Evolutionary conservation across 306 rosid species (phyloP).

Genomic region (Trifolium pratense): DNA sequence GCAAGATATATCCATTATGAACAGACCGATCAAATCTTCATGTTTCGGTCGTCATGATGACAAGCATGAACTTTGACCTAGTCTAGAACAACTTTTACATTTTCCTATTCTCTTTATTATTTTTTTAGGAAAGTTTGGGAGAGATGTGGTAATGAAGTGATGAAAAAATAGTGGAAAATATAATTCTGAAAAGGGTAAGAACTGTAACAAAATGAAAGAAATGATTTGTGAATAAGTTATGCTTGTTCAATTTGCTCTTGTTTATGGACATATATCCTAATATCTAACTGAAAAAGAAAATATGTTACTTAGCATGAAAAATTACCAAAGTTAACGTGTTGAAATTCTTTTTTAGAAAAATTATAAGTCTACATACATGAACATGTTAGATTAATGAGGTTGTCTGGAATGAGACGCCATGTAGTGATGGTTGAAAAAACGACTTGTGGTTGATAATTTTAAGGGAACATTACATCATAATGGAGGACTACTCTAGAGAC

Average conservation of each 20-base stretch:
- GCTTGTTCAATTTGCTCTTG: not conserved
- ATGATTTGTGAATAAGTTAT: too few species aligned
- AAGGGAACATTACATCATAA: not conserved
- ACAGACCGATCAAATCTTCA: too few species aligned
- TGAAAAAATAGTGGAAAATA: too few species aligned
- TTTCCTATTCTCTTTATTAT: too few species aligned
- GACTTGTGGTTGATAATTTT: not conserved
- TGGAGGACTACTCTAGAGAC: too few species aligned
- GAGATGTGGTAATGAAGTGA: too few species aligned
- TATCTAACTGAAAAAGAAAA: not conserved
- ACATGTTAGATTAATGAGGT: not conserved
- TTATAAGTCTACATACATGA: not conserved
- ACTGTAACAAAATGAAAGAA: too few species aligned
- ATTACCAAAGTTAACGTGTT: not conserved
- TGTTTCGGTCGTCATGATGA: too few species aligned
- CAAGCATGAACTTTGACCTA: too few species aligned
- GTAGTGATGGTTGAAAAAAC: not conserved
- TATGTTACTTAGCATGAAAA: not conserved
- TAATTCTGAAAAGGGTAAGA: not conserved
- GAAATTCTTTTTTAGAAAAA: not conserved
- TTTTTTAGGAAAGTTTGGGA: not conserved
- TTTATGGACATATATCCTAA: not conserved
- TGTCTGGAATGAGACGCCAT: not conserved
- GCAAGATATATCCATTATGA: too few species aligned
- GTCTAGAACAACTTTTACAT: too few species aligned